Evolutionary conservation across 1,284 basidiomycete species (phyloP).

Genomic region (Marasmius oreades): DNA sequence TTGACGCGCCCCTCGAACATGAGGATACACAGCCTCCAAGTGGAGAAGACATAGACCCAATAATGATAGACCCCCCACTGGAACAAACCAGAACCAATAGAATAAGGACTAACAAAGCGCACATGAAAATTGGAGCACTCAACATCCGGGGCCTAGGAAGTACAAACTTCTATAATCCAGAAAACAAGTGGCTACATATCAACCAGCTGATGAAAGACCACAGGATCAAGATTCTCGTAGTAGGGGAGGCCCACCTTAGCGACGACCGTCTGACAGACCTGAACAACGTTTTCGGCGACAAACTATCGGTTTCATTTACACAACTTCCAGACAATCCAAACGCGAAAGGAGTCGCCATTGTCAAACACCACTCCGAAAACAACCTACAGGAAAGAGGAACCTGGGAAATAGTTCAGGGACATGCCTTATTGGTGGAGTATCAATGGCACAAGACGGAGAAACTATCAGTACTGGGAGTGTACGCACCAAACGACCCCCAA

Average conservation of each 20-base stretch:
- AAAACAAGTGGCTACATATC: conserved; percentile 23
- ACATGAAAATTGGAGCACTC: conserved; percentile 16
- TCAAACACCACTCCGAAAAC: too few relatives aligned
- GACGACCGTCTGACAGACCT: conserved; percentile 7
- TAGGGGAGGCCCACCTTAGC: conserved; percentile 28
- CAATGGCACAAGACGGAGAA: conserved; percentile 9
- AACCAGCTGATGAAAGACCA: conserved; percentile 17
- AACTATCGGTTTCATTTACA: conserved; percentile 14
- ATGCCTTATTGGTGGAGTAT: conserved; percentile 12
- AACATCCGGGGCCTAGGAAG: conserved; percentile 20
- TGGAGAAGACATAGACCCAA: too few relatives aligned
- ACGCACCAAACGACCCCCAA: conserved; percentile 18
- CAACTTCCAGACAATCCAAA: conserved; percentile 15
- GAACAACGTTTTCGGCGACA: conserved; percentile 8
- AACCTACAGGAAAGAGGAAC: too few relatives aligned
- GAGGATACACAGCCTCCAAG: too few relatives aligned
- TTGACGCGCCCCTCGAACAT: too few relatives aligned
- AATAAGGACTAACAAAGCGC: conserved; percentile 14
- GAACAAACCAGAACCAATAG: too few relatives aligned
- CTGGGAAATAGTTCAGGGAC: conserved; percentile 12
- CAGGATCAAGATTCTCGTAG: conserved; percentile 20
- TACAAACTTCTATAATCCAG: background rate
- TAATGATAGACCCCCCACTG: too few relatives aligned
- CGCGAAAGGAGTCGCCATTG: conserved; percentile 29
- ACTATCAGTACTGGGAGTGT: conserved; percentile 15